Base-by-base conservation (phyloP, 2,329 filamentous ascomycete species). In the Atkinsonella hypoxylon region DNA sequence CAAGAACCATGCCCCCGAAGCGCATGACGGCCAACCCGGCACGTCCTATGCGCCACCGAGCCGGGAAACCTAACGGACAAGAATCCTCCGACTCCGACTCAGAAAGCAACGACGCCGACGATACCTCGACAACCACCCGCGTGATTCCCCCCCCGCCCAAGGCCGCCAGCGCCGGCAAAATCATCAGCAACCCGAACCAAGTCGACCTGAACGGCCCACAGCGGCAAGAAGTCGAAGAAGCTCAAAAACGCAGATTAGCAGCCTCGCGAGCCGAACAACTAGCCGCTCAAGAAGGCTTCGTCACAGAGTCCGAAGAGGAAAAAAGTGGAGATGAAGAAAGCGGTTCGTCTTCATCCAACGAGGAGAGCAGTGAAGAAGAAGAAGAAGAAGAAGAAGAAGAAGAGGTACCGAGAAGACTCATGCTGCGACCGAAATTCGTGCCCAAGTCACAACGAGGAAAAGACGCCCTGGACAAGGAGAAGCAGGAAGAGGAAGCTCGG, bases 21-120 rank as follows among this genome's bases (percentile, higher is more conserved):
- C 86, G 87, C 62, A 95, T 97, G 87, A 97, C 91, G 55, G 89
- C 90, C 55, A 95, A 96, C 63, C 89, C 88, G 3, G 70, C 84
- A 52, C 83, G 82, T 64, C 87, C 89, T 22, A 80, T 83, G 58
- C 86, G 93, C 51, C 86, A 96, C 61, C 83, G 89, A 52, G 85
- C 91, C 15, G 91, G 93, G 57, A 97, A 96, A 67, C 74, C 83
- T 15, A 71, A 75, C 2, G 77, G 72, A 8, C 76, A 72, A 53
- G 74, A 72, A 12, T 76, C 74, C 6, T 77, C 75, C 8, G 77
- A 74, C 41, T 79, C 77, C 39, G 74, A 77, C 53, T 74, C 71
- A 6, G 75, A 77, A 45, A 69, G 67, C 57, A 71, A 68, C 62
- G 74, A 75, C 51, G 56, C 62, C 47, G 59, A 65, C 12, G 51